Conservation (phyloP, 129 eudicot genomes). For the Escallonia herrerae region DNA sequence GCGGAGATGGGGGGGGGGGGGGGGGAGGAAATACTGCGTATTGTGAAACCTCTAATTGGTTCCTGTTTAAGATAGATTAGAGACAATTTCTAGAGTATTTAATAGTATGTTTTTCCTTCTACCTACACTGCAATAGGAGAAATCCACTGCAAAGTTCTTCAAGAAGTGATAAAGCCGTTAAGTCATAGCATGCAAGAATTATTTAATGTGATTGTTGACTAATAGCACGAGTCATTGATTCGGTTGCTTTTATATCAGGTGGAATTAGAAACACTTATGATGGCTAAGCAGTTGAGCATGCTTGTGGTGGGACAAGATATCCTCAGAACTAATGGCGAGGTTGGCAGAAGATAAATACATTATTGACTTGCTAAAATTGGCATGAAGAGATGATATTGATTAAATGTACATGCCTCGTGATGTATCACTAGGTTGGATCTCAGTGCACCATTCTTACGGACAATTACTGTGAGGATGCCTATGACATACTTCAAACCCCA, state of each 20-base stretch:
- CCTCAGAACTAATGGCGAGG: slow-evolving; percentile 63
- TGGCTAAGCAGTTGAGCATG: slow-evolving; percentile 61
- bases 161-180: background rate
- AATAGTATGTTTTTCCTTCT: no score
- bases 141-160: no score
- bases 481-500: slow-evolving; percentile 70
- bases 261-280: slow-evolving; percentile 70
- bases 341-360: slow-evolving; percentile 4
- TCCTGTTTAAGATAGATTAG: no score
- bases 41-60: no score
- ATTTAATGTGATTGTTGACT: background rate
- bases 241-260: slow-evolving; percentile 29
- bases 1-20: no score
- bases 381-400: background rate
- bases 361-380: background rate
- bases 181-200: background rate
- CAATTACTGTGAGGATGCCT: slow-evolving; percentile 80
- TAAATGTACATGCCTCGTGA: background rate
- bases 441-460: slow-evolving; percentile 67
- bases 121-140: no score
- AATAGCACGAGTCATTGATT: background rate
- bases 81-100: no score
- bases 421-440: slow-evolving; percentile 51
- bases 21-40: no score
- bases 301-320: slow-evolving; percentile 74